These are phyloP conservation scores for Umbelopsis isabellina DNA, from an alignment of 192 early-diverging fungal genomes.

Conservation along the genomic window DNA sequence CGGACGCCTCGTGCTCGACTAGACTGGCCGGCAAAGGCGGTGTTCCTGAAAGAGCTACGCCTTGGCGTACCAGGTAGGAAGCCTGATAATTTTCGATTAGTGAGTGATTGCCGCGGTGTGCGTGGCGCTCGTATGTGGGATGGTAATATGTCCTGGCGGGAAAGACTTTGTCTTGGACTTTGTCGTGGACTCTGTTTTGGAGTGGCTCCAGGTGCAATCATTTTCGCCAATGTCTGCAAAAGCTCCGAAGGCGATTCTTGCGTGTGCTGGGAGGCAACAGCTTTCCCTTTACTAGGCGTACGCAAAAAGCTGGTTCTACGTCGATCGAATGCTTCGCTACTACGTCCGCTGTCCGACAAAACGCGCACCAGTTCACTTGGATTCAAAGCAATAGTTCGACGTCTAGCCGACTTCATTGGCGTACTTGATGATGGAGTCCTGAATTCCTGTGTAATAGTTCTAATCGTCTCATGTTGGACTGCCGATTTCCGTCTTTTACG, in stretches of 20 bases:
- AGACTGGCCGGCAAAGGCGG: slow-evolving; percentile 3
- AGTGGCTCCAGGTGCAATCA: background rate
- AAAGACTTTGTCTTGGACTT: background rate
- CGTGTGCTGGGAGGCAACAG: background rate
- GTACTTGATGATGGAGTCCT: slow-evolving; percentile 1
- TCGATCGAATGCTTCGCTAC: background rate
- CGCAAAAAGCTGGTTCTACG: background rate
- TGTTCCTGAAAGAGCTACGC: slow-evolving; percentile 14
- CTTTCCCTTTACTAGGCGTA: background rate
- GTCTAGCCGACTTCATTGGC: background rate
- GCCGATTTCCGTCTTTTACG: background rate
- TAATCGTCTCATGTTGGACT: background rate
- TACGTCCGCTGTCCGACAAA: background rate
- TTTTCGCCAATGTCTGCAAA: slow-evolving; percentile 6
- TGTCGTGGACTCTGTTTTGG: background rate
- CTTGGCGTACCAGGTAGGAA: slow-evolving; percentile 12
- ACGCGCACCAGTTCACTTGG: background rate
- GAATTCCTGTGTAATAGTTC: background rate
- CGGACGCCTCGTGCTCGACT: background rate
- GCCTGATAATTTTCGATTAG: slow-evolving; percentile 6
- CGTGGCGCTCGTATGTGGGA: background rate
- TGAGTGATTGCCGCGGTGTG: slow-evolving; percentile 8
- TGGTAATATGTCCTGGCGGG: too few species aligned
- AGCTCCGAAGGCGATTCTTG: slow-evolving; percentile 10
- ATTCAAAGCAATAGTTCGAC: slow-evolving; percentile 13